These are phyloP conservation scores for Mucor indicus DNA, from an alignment of 371 early-diverging fungal genomes.

Conservation along the genomic window DNA sequence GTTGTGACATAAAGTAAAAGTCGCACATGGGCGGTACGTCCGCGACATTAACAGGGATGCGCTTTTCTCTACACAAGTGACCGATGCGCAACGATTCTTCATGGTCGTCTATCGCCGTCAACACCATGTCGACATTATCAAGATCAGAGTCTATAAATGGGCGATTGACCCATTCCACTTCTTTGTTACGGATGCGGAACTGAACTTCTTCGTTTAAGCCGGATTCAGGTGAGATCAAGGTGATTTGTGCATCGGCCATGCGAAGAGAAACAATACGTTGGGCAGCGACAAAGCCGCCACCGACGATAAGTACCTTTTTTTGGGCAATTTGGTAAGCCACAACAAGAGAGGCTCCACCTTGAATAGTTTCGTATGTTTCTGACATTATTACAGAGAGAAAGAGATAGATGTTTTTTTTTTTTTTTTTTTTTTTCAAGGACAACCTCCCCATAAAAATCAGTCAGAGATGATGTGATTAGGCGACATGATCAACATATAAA, in stretches of 20 bases:
- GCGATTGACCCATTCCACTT: conserved; percentile 63
- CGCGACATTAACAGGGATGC: conserved; percentile 90
- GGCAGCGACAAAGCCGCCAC: conserved; percentile 80
- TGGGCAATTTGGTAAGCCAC: conserved; percentile 74
- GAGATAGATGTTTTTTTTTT: not conserved
- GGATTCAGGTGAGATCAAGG: conserved; percentile 63
- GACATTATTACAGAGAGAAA: no score
- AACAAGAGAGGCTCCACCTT: conserved; percentile 77
- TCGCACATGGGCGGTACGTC: conserved; percentile 90
- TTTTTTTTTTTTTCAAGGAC: no score
- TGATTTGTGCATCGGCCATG: conserved; percentile 79
- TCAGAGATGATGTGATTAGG: no score
- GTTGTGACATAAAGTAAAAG: conserved; percentile 89
- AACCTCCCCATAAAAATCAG: no score
- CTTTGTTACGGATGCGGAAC: conserved; percentile 54
- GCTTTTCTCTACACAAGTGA: conserved; percentile 54
- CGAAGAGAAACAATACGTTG: conserved; percentile 76
- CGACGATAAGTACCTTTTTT: conserved; percentile 76
- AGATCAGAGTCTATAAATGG: conserved; percentile 58
- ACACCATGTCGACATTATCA: conserved; percentile 65
- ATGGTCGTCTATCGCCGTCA: conserved; percentile 79
- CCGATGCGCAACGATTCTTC: conserved; percentile 72
- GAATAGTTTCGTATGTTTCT: conserved; percentile 30
- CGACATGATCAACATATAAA: no score
- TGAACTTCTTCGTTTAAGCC: conserved; percentile 66